Base-by-base conservation (phyloP, 306 rosid genomes). In the Hylodesmum podocarpum region DNA sequence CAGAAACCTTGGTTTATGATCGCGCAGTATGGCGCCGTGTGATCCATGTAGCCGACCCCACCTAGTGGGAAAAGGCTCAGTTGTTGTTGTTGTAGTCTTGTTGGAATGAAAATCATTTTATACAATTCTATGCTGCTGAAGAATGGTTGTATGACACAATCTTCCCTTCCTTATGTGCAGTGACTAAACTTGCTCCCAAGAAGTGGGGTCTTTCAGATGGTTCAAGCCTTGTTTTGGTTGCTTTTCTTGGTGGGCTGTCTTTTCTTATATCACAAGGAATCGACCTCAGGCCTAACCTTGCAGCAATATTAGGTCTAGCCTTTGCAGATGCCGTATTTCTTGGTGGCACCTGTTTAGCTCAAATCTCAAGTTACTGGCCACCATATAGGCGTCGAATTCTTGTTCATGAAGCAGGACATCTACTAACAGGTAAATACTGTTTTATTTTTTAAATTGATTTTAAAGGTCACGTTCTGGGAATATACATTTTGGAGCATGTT, bases 321-420 rank as follows among this genome's bases (percentile, higher is more conserved):
- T n/a, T 86, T 75, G 58, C 82, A 19, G 98, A 95, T 86, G 88
- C 96, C 69, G 76, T 86, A 82, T 81, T 92, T 82, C 96, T 95
- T 25, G 98, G 98, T 59, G 97, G 98, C 79, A 82, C 90, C 34
- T 90, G 97, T 81, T 87, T 95, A 72, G 98, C 98, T 41, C 98
- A 95, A 87, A 80, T 92, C 69, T 88, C 97, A 40, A 95, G 96
- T 90, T 90, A 88, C 75, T 95, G 98, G 98, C 98, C 98, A 64
- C 98, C 98, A 70, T 78, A 78, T 86, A 88, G 91, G 80, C 90
- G 91, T 11, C 84, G 96, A 59, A 92, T 95, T 80, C 87, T 95
- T 19, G 74, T 95, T 81, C 98, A 95, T 61, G 98, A 95, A 90
- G 97, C 98, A 71, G 97, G 98, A 69, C 98, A 92, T 84, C 91